Percentiles rank a stretch among this genome's conserved stretches.
phyloP scores from a whole-genome alignment of 805 yeast genomes.

The Suhomyces vadensis region DNA sequence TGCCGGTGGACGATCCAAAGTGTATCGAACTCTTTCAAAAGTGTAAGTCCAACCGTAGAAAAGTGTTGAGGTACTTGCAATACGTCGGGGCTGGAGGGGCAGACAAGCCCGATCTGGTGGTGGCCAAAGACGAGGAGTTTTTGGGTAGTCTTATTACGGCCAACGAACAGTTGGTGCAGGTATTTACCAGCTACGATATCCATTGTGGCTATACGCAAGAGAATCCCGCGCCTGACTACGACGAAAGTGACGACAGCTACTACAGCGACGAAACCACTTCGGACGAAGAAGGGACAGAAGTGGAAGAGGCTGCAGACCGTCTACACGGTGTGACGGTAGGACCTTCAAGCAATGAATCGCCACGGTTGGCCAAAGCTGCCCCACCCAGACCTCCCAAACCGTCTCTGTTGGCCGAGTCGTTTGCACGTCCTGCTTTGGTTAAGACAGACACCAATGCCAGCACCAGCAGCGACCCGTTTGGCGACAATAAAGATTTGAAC shows the following conservation, averaged over 20 bases:
- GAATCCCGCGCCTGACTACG: conserved; percentile 38
- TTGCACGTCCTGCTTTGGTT: conserved; percentile 14
- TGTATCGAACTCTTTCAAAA: conserved; percentile 69
- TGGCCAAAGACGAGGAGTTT: conserved; percentile 66
- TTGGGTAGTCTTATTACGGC: conserved; percentile 87
- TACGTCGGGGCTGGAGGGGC: conserved; percentile 58
- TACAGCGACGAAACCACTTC: conserved; percentile 38
- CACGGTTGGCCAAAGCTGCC: conserved; percentile 25
- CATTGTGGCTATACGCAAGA: conserved; percentile 43
- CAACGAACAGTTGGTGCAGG: conserved; percentile 82
- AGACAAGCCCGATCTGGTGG: conserved; percentile 27
- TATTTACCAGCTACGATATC: conserved; percentile 68
- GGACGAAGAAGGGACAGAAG: conserved; percentile 36
- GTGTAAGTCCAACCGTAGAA: conserved; percentile 74
- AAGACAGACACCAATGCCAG: conserved; percentile 28
- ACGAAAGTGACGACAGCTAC: conserved; percentile 31
- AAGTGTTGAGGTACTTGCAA: conserved; percentile 79
- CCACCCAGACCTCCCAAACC: conserved; percentile 30
- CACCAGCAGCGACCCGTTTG: conserved; percentile 40
- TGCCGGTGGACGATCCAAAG: conserved; percentile 63
- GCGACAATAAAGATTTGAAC: conserved; percentile 28
- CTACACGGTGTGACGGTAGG: conserved; percentile 13
- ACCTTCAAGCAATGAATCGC: conserved; percentile 23
- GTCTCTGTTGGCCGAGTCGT: conserved; percentile 5
- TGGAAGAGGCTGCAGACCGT: conserved; percentile 8